A percentile compares a stretch with the other conserved stretches of the same genome.
Conservation (phyloP, 2,329 filamentous ascomycete species). For the Xenosphaeropsis pyriputrescens region DNA sequence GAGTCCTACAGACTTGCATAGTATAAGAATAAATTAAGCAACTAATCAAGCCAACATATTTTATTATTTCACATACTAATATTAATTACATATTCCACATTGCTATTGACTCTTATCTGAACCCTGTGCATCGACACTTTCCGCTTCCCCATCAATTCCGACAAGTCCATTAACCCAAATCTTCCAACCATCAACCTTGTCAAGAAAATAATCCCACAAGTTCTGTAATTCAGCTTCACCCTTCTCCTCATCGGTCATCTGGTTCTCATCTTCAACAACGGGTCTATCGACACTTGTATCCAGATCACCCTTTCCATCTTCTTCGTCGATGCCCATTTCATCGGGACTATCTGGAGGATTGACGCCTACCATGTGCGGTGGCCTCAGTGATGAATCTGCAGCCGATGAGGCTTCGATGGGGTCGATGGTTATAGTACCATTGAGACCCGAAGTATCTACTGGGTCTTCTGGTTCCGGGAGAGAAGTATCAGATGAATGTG, state of each 20-base stretch:
- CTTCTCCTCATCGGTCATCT: slow-evolving; percentile 8
- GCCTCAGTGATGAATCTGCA: slow-evolving; percentile 10
- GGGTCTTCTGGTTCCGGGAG: slow-evolving; percentile 40
- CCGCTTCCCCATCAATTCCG: background rate
- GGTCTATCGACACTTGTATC: slow-evolving; percentile 10
- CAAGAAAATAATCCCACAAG: slow-evolving; percentile 36
- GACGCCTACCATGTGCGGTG: slow-evolving; percentile 14
- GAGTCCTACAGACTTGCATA: too few relatives aligned
- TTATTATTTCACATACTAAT: too few relatives aligned
- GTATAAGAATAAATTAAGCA: too few relatives aligned
- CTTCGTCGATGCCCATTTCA: slow-evolving; percentile 4
- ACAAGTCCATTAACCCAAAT: slow-evolving; percentile 9
- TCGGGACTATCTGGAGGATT: slow-evolving; percentile 8
- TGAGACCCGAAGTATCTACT: slow-evolving; percentile 2
- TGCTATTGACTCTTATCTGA: background rate
- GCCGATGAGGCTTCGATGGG: slow-evolving; percentile 14
- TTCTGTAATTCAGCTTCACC: slow-evolving; percentile 13
- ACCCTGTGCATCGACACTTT: too few relatives aligned
- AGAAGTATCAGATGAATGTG: slow-evolving; percentile 35
- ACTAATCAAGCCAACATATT: too few relatives aligned
- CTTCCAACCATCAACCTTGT: slow-evolving; percentile 26
- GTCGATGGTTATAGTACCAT: slow-evolving; percentile 12
- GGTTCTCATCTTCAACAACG: slow-evolving; percentile 10
- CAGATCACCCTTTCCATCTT: slow-evolving; percentile 2
- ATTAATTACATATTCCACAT: background rate